phyloP scores from a whole-genome alignment of 192 early-diverging fungal genomes.

The Phycomyces blakesleeanus region DNA sequence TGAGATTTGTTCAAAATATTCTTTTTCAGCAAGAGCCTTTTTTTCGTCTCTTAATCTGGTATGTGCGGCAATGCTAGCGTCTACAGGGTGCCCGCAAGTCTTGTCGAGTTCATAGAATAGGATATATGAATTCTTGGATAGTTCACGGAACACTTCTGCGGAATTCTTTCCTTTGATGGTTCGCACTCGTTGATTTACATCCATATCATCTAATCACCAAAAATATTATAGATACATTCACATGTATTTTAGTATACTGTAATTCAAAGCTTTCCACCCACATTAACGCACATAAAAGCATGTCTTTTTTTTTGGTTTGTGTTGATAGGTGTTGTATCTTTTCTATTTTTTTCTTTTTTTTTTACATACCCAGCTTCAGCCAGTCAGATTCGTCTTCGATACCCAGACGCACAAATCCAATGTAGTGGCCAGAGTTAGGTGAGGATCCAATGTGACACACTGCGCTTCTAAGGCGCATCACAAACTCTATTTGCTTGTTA shows the following conservation, averaged over 20 bases:
- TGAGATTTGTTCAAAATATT: not conserved
- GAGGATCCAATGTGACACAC: slow-evolving; percentile 27
- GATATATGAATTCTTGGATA: slow-evolving; percentile 54
- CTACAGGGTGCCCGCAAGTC: slow-evolving; percentile 9
- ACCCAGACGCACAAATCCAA: slow-evolving; percentile 20
- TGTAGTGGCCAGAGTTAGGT: slow-evolving; percentile 34
- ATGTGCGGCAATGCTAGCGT: not conserved
- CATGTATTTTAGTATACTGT: too few relatives aligned
- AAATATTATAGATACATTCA: too few relatives aligned
- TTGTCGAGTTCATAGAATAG: slow-evolving; percentile 63
- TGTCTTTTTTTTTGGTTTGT: too few relatives aligned
- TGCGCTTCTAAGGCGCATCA: slow-evolving; percentile 22
- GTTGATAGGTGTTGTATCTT: too few relatives aligned
- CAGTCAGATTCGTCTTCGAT: slow-evolving; percentile 37
- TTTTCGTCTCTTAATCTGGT: not conserved
- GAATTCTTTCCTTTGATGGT: slow-evolving; percentile 30
- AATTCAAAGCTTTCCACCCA: too few relatives aligned
- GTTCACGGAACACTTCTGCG: slow-evolving; percentile 42
- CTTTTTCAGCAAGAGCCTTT: not conserved
- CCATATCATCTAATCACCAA: slow-evolving; percentile 58
- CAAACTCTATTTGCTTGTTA: slow-evolving; percentile 9
- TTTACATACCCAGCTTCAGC: slow-evolving; percentile 31
- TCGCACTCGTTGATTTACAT: slow-evolving; percentile 42
- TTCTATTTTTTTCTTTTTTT: too few relatives aligned
- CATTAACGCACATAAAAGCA: too few relatives aligned